Evolutionary conservation across 2,329 filamentous ascomycete genomes (phyloP).

Genomic region (Cladosporium phlei): DNA sequence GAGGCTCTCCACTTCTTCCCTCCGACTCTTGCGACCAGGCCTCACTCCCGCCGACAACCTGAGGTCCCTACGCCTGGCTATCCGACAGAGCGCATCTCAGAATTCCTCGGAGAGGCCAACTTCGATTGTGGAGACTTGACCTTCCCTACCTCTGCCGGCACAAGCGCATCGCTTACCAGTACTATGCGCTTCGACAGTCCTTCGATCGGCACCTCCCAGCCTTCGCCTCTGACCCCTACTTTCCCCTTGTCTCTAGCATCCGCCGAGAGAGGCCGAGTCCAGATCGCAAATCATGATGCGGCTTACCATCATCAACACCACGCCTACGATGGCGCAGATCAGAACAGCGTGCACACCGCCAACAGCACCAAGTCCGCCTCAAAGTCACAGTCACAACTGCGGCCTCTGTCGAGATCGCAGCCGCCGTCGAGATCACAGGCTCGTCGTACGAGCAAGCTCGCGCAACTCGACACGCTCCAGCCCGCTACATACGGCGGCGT

Average conservation of each 20-base stretch:
- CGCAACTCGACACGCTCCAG: not conserved
- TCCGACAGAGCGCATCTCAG: constrained; percentile 2
- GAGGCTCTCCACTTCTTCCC: constrained; percentile 1
- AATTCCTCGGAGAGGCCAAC: constrained; percentile 11
- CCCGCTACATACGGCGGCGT: constrained; percentile 2
- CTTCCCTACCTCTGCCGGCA: constrained; percentile 9
- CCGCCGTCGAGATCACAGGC: constrained; percentile 8
- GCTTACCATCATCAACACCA: not conserved
- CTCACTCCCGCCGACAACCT: not conserved
- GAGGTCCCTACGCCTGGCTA: constrained; percentile 9
- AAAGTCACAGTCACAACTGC: not conserved
- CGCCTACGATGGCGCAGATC: constrained; percentile 6
- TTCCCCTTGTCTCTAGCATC: constrained; percentile 13
- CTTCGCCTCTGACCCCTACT: constrained; percentile 20
- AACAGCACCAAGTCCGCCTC: not conserved
- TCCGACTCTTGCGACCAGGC: not conserved
- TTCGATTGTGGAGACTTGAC: not conserved
- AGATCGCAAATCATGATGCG: constrained; percentile 8
- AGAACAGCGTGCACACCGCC: constrained; percentile 5
- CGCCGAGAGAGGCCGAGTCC: not conserved
- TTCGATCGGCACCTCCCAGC: constrained; percentile 22
- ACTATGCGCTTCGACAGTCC: constrained; percentile 13
- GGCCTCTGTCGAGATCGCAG: not conserved
- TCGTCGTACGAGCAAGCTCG: not conserved
- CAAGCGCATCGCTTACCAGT: constrained; percentile 8